Evolutionary conservation across 1,139 yeast species (phyloP).

Genomic region (Lodderomyces elongisporus): DNA sequence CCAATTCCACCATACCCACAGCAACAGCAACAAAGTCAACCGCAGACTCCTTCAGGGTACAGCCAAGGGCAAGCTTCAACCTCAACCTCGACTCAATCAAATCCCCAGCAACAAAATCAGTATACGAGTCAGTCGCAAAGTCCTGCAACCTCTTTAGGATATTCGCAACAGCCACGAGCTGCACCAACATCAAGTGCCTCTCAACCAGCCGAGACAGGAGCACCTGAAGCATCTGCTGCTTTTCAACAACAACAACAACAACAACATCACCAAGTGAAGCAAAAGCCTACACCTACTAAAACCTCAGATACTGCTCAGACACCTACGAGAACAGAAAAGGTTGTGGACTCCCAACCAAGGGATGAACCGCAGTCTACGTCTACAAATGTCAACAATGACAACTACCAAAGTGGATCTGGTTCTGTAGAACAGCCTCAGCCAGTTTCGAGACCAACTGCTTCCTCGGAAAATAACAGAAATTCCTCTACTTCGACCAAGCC

Average conservation of each 20-base stretch:
- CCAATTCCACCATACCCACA: constrained; percentile 22
- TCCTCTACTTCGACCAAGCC: constrained; percentile 10
- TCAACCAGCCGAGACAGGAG: constrained; percentile 10
- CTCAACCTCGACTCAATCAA: constrained; percentile 4
- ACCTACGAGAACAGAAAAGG: constrained; percentile 11
- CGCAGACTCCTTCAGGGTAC: too few relatives aligned
- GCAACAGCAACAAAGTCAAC: constrained; percentile 7
- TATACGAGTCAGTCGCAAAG: constrained; percentile 9
- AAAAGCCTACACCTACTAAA: constrained; percentile 9
- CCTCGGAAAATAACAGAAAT: background rate
- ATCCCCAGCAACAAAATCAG: constrained; percentile 2
- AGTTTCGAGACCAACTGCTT: constrained; percentile 10
- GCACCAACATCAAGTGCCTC: constrained; percentile 7
- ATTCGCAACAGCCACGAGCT: constrained; percentile 4
- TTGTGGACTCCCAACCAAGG: constrained; percentile 1
- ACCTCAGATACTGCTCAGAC: constrained; percentile 8
- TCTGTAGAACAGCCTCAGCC: constrained; percentile 10
- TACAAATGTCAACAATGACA: background rate
- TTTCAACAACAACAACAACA: constrained; percentile 5
- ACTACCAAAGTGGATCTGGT: background rate
- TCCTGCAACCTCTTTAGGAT: constrained; percentile 5
- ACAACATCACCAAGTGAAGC: constrained; percentile 4
- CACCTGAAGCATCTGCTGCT: constrained; percentile 7
- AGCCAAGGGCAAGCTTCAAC: constrained; percentile 23
- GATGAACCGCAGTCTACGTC: background rate